Percentiles rank a stretch among this genome's conserved stretches.
Evolutionary conservation across 345 rosid species (phyloP).

Genomic region (Citrus australasica): DNA sequence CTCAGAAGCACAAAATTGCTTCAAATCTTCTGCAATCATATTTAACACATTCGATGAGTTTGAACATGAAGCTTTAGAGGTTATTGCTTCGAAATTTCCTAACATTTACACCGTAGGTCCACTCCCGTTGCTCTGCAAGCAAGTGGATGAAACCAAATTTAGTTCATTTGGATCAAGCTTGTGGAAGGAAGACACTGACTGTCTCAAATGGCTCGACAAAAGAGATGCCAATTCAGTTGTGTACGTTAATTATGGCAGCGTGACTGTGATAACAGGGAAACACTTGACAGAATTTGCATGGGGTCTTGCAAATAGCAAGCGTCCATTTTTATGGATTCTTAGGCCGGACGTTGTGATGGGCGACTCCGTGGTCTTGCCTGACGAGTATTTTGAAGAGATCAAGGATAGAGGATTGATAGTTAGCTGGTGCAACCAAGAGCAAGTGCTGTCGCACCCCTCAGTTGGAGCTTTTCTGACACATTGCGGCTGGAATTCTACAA

Average conservation of each 20-base stretch:
- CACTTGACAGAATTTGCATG: constrained; percentile 27
- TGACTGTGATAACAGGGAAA: constrained; percentile 11
- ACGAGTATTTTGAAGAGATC: constrained; percentile 11
- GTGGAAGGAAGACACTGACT: constrained; percentile 24
- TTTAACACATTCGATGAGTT: constrained; percentile 24
- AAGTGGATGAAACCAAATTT: background rate
- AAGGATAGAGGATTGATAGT: constrained; percentile 15
- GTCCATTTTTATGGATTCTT: constrained; percentile 26
- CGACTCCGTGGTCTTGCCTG: background rate
- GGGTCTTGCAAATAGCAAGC: constrained; percentile 24
- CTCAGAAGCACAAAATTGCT: constrained; percentile 12
- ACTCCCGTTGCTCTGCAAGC: constrained; percentile 7
- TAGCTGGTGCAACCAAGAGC: no score
- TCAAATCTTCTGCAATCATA: constrained; percentile 18
- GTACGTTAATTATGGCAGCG: constrained; percentile 26
- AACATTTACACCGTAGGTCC: constrained; percentile 27
- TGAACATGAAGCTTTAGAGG: constrained; percentile 16
- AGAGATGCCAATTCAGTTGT: constrained; percentile 18
- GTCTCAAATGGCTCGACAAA: constrained; percentile 21
- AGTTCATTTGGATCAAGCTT: constrained; percentile 4
- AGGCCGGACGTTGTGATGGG: constrained; percentile 26
- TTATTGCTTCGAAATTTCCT: constrained; percentile 14
- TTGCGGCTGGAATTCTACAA: constrained; percentile 21
- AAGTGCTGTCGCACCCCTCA: constrained; percentile 16
- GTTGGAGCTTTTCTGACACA: constrained; percentile 25